Conservation (phyloP, 2,329 filamentous ascomycete species). For the Fusarium sp. region DNA sequence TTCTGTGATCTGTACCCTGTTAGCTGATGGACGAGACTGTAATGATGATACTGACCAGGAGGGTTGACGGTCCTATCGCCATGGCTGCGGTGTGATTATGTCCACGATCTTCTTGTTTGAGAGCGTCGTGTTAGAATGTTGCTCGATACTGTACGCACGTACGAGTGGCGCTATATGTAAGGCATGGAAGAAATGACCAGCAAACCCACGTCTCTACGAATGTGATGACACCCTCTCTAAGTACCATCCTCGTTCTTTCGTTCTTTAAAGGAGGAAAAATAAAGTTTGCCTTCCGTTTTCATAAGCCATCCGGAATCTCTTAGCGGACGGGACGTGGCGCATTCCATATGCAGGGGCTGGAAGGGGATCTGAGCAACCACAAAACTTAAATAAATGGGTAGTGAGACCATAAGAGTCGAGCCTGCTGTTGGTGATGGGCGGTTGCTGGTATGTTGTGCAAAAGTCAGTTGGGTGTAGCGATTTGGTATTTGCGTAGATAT, state of each 20-base stretch:
- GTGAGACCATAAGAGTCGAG: not conserved
- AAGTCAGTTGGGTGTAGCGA: not conserved
- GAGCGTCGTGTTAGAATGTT: not conserved
- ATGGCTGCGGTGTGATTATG: not conserved
- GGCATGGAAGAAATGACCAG: not conserved
- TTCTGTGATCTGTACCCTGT: constrained; percentile 1
- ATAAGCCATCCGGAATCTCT: not conserved
- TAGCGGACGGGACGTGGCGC: not conserved
- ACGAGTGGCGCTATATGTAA: not conserved
- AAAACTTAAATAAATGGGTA: not conserved
- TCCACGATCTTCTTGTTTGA: not conserved
- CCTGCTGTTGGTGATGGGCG: not conserved
- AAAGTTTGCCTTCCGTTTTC: not conserved
- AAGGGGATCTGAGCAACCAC: not conserved
- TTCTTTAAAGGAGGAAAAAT: not conserved
- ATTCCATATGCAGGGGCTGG: not conserved
- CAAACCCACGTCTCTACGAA: not conserved
- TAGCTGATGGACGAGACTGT: not conserved
- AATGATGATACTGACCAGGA: not conserved
- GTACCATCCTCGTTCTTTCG: not conserved
- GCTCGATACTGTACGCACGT: not conserved
- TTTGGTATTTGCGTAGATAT: not conserved
- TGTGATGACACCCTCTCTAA: not conserved
- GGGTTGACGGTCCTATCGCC: constrained; percentile 4
- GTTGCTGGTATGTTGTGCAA: not conserved